Conservation (phyloP, 192 early-diverging fungal genomes). For the Coemansia sp. region DNA sequence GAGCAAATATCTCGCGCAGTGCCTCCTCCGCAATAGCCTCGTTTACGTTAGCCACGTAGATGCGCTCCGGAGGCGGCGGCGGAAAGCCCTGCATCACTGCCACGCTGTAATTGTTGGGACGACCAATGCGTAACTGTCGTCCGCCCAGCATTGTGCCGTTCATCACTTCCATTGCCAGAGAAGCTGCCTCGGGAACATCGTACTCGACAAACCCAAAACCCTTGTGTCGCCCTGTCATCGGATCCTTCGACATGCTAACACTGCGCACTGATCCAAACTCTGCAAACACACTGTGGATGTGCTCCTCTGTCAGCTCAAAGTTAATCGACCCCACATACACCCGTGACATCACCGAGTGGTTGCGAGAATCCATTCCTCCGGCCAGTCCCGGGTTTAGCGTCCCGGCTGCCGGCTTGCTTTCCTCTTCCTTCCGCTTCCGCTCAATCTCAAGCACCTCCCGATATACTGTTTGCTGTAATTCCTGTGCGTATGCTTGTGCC, state of each 20-base stretch:
- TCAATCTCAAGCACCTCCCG: slow-evolving; percentile 35
- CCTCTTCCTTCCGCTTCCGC: slow-evolving; percentile 23
- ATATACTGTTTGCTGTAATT: slow-evolving; percentile 53
- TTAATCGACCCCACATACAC: slow-evolving; percentile 85
- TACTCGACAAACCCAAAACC: slow-evolving; percentile 88
- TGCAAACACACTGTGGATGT: slow-evolving; percentile 73
- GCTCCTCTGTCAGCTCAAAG: slow-evolving; percentile 79
- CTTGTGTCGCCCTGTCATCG: slow-evolving; percentile 74
- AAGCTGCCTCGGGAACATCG: slow-evolving; percentile 80
- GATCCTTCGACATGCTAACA: slow-evolving; percentile 79
- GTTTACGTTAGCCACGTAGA: slow-evolving; percentile 86
- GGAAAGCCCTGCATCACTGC: slow-evolving; percentile 63
- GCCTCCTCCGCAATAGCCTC: slow-evolving; percentile 71
- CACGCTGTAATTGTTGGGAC: slow-evolving; percentile 79
- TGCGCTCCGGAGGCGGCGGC: slow-evolving; percentile 61
- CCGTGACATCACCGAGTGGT: slow-evolving; percentile 53
- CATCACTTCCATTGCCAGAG: slow-evolving; percentile 76
- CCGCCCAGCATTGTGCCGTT: slow-evolving; percentile 82
- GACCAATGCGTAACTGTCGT: slow-evolving; percentile 73
- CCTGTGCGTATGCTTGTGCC: slow-evolving; percentile 45
- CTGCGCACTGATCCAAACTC: slow-evolving; percentile 77
- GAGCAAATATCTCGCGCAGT: slow-evolving; percentile 74
- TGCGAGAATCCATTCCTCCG: slow-evolving; percentile 43
- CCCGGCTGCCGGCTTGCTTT: slow-evolving; percentile 12
- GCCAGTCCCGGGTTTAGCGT: slow-evolving; percentile 43